These are phyloP conservation scores for Lepidium africanum DNA, from an alignment of 345 rosid species.

Conservation along the genomic window DNA sequence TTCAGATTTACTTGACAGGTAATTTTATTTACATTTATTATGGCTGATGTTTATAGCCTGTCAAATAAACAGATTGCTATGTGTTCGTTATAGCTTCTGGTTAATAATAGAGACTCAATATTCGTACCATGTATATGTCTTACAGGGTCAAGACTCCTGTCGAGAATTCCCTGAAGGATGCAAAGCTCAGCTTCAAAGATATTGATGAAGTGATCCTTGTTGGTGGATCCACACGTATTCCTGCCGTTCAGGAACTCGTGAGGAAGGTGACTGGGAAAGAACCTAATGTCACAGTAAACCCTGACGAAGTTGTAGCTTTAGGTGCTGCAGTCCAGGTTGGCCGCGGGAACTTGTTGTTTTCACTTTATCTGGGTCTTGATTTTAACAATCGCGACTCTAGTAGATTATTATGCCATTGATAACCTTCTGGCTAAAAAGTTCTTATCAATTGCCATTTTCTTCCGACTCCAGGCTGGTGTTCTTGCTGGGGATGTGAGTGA, in stretches of 20 bases:
- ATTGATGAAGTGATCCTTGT: conserved; percentile 95
- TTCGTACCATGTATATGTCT: not conserved
- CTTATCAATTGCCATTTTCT: not conserved
- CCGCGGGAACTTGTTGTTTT: not conserved
- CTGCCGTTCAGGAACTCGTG: conserved; percentile 91
- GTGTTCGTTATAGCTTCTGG: not conserved
- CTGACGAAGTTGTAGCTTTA: conserved; percentile 96
- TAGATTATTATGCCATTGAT: not conserved
- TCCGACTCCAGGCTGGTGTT: conserved; percentile 71
- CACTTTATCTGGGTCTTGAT: not conserved
- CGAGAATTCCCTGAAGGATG: conserved; percentile 78
- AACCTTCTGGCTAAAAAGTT: not conserved
- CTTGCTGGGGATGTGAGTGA: conserved; percentile 94
- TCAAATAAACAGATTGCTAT: not conserved
- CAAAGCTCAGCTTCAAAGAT: conserved; percentile 78
- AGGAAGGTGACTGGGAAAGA: conserved; percentile 88
- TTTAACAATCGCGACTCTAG: not conserved
- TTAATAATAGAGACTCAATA: not conserved
- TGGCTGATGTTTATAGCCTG: not conserved
- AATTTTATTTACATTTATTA: not conserved
- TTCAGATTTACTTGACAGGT: conserved; percentile 90
- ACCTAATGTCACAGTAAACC: conserved; percentile 94
- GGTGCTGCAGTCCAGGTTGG: conserved; percentile 99
- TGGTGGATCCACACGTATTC: conserved; percentile 98
- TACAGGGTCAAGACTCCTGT: conserved; percentile 79